Percentiles rank a stretch among this genome's conserved stretches.
These are phyloP conservation scores for Malus fusca DNA, from an alignment of 306 rosid genomes.

Conservation along the genomic window DNA sequence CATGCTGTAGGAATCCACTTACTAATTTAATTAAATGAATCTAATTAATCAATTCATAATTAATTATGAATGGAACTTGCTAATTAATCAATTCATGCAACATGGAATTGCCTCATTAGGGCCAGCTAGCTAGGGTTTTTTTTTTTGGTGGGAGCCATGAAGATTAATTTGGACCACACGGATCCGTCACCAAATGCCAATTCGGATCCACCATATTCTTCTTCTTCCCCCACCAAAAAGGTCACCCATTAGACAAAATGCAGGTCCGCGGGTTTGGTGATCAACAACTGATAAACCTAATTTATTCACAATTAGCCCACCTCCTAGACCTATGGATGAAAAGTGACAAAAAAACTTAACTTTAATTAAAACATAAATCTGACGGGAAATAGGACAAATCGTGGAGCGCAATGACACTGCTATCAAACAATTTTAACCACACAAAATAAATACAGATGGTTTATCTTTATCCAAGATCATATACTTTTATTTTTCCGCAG, in stretches of 20 bases:
- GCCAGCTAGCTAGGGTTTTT: slow-evolving; percentile 11
- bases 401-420: slow-evolving; percentile 19
- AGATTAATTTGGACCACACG: slow-evolving; percentile 19
- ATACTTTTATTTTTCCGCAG: not conserved
- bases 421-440: not conserved
- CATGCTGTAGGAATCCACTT: slow-evolving; percentile 24
- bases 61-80: not conserved
- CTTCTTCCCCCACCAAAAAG: slow-evolving; percentile 3
- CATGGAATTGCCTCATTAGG: slow-evolving; percentile 22
- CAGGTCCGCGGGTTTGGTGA: slow-evolving; percentile 18
- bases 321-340: slow-evolving; percentile 10
- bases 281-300: slow-evolving; percentile 18
- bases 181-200: not conserved
- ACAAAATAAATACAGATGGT: not conserved
- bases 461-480: not conserved
- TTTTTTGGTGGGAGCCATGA: slow-evolving; percentile 31
- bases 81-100: slow-evolving; percentile 15
- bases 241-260: slow-evolving; percentile 15
- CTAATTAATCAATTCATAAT: slow-evolving; percentile 7
- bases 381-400: slow-evolving; percentile 35
- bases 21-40: not conserved
- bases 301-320: slow-evolving; percentile 21
- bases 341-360: slow-evolving; percentile 23
- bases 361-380: slow-evolving; percentile 19
- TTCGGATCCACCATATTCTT: slow-evolving; percentile 10